These are phyloP conservation scores for Geotrichum carabidarum DNA, from an alignment of 1,139 yeast species.

Conservation along the genomic window DNA sequence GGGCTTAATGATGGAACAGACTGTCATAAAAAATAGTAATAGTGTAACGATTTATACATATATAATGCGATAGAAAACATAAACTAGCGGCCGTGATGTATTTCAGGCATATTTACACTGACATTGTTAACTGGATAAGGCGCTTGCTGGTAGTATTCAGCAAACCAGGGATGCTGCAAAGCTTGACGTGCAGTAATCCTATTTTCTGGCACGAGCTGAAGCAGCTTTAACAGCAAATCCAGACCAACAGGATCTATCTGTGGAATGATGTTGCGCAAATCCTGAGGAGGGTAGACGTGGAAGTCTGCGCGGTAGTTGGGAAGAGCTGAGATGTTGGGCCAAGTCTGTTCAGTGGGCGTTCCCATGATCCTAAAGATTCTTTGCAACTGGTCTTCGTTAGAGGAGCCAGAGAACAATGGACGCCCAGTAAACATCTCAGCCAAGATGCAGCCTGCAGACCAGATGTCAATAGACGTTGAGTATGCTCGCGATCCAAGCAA, in stretches of 20 bases:
- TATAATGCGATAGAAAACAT: too few relatives aligned
- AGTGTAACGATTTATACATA: too few relatives aligned
- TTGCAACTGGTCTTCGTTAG: conserved; percentile 87
- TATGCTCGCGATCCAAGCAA: conserved; percentile 84
- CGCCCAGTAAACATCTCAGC: conserved; percentile 99
- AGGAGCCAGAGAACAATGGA: conserved; percentile 91
- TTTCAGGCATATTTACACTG: conserved; percentile 3
- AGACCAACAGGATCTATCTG: conserved; percentile 72
- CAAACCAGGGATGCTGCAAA: conserved; percentile 91
- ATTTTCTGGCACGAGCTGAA: conserved; percentile 89
- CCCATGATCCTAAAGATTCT: conserved; percentile 92
- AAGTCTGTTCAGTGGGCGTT: conserved; percentile 87
- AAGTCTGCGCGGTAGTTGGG: conserved; percentile 81
- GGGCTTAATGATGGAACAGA: too few relatives aligned
- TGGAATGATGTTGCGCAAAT: conserved; percentile 69
- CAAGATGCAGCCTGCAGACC: conserved; percentile 97
- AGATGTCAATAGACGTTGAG: conserved; percentile 92
- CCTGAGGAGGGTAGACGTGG: conserved; percentile 76
- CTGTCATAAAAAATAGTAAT: too few relatives aligned
- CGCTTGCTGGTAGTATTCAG: conserved; percentile 47
- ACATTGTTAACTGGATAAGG: conserved; percentile 5
- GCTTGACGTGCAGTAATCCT: conserved; percentile 90
- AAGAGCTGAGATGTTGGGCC: conserved; percentile 87
- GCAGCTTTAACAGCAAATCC: conserved; percentile 66
- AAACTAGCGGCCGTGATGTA: neutral